These are phyloP conservation scores for Vitis riparia DNA, from an alignment of 164 flowering plant genomes.

Conservation along the genomic window DNA sequence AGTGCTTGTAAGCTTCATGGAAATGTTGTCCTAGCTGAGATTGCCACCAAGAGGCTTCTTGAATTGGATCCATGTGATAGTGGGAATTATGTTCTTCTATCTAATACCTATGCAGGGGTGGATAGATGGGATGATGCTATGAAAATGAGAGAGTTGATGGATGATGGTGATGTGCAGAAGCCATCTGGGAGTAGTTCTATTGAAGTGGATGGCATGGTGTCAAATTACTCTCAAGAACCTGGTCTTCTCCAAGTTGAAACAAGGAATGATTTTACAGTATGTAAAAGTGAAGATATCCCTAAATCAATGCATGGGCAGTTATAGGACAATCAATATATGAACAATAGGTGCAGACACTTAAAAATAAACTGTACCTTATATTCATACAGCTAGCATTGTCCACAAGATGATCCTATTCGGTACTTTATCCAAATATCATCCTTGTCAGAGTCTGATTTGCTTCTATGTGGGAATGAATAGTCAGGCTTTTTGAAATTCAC, in stretches of 20 bases:
- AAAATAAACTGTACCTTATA: no score
- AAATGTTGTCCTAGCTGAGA: conserved; percentile 54
- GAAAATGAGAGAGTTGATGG: conserved; percentile 51
- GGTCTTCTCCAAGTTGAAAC: not conserved
- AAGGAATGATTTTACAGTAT: not conserved
- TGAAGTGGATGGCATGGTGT: conserved; percentile 21
- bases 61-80: conserved; percentile 57
- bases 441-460: no score
- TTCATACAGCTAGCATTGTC: no score
- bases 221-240: conserved; percentile 1
- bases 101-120: conserved; percentile 55
- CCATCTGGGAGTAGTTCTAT: conserved; percentile 60
- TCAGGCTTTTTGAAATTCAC: no score
- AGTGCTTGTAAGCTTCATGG: conserved; percentile 67
- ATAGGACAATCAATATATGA: no score
- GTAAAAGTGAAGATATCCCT: not conserved
- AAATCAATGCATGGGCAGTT: not conserved
- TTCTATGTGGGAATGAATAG: no score
- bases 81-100: conserved; percentile 62
- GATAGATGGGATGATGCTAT: conserved; percentile 63
- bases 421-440: no score
- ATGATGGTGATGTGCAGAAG: conserved; percentile 41
- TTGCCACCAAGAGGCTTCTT: conserved; percentile 47
- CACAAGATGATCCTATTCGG: no score
- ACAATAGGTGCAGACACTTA: no score